Evolutionary conservation across 345 rosid species (phyloP).

Genomic region (Eucalyptus erythrocorys): DNA sequence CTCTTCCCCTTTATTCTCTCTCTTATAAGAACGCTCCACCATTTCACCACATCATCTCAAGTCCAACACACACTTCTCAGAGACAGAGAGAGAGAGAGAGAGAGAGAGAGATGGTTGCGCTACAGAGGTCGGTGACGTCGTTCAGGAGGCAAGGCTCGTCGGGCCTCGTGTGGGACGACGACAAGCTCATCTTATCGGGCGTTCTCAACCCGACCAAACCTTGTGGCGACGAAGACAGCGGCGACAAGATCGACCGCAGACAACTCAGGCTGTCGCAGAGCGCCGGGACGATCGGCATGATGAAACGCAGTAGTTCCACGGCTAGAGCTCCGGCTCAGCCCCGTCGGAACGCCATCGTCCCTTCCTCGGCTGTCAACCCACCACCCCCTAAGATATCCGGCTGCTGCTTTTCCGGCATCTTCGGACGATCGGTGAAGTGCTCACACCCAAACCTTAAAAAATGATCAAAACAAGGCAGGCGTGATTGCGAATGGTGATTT

Average conservation of each 20-base stretch:
- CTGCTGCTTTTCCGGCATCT: constrained; percentile 45
- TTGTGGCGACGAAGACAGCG: background rate
- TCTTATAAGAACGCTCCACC: background rate
- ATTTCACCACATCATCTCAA: background rate
- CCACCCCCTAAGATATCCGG: constrained; percentile 57
- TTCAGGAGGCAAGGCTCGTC: constrained; percentile 90
- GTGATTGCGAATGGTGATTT: background rate
- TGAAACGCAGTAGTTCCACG: background rate
- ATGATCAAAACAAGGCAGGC: background rate
- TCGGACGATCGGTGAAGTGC: constrained; percentile 13
- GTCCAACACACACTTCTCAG: background rate
- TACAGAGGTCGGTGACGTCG: constrained; percentile 64
- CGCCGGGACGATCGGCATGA: background rate
- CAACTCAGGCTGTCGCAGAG: background rate
- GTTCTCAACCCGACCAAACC: constrained; percentile 7
- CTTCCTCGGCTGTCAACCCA: constrained; percentile 26
- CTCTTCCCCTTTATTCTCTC: background rate
- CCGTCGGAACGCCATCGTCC: background rate
- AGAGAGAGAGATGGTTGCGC: constrained; percentile 6
- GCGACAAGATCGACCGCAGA: background rate
- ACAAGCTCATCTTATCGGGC: constrained; percentile 16
- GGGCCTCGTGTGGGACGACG: constrained; percentile 72
- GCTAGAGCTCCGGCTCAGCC: background rate
- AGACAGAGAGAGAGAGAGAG: background rate
- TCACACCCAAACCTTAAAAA: background rate